These are phyloP conservation scores for Dryas alaskensis DNA, from an alignment of 306 rosid species.

Conservation along the genomic window DNA sequence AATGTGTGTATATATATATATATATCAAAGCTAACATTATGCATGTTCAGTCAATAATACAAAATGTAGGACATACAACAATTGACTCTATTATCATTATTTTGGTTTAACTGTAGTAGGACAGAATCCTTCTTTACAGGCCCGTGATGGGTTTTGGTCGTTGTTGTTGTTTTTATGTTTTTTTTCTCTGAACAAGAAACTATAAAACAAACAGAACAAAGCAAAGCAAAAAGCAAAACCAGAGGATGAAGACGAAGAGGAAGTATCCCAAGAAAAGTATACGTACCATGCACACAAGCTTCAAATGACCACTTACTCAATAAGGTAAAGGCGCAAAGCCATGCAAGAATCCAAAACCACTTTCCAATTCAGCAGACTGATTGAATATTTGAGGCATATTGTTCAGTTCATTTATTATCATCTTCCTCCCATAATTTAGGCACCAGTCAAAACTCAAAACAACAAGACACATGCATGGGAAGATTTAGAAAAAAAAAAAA, in stretches of 20 bases:
- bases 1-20: no score
- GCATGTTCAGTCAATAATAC: background rate
- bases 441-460: background rate
- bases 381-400: background rate
- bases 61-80: background rate
- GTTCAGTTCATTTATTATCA: background rate
- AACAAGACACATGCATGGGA: background rate
- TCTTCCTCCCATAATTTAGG: background rate
- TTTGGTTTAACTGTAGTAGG: background rate
- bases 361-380: background rate
- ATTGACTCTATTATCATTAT: background rate
- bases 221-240: background rate
- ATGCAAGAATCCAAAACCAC: background rate
- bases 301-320: background rate
- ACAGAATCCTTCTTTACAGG: conserved; percentile 6
- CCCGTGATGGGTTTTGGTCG: conserved; percentile 10
- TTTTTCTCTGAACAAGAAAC: background rate
- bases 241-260: conserved; percentile 1
- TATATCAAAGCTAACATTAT: background rate
- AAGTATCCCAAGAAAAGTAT: conserved; percentile 1
- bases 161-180: background rate
- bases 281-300: background rate
- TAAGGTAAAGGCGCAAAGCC: no score
- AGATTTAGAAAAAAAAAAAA: background rate
- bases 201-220: background rate